Percentiles rank a stretch among this genome's conserved stretches.
Conservation (phyloP, 257 asterid genomes). For the Primulina huaijiensis region DNA sequence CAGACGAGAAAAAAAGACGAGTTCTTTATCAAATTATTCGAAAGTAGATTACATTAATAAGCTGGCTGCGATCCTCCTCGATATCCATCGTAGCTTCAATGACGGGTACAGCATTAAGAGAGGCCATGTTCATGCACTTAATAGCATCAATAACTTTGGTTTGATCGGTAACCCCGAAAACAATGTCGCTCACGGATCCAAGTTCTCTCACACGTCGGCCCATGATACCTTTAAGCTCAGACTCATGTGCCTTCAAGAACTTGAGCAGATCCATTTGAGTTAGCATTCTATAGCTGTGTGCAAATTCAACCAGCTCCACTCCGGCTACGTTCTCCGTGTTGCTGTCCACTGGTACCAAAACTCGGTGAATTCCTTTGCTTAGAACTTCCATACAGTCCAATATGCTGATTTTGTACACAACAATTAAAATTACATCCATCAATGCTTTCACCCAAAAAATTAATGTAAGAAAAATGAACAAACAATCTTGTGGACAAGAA, state of each 20-base stretch:
- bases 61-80: slow-evolving; percentile 50
- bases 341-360: slow-evolving; percentile 75
- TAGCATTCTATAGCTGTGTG: slow-evolving; percentile 74
- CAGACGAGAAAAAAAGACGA: neutral
- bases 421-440: neutral
- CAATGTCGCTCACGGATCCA: slow-evolving; percentile 45
- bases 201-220: slow-evolving; percentile 35
- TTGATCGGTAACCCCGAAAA: slow-evolving; percentile 51
- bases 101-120: slow-evolving; percentile 69
- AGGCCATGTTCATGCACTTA: slow-evolving; percentile 60
- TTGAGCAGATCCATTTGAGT: slow-evolving; percentile 78
- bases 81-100: slow-evolving; percentile 33
- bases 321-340: slow-evolving; percentile 61
- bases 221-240: slow-evolving; percentile 46
- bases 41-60: slow-evolving; percentile 44
- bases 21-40: neutral
- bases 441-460: neutral
- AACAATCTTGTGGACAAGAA: too few species aligned
- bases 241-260: slow-evolving; percentile 48
- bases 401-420: slow-evolving; percentile 33
- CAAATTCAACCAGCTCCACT: slow-evolving; percentile 74
- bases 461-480: neutral
- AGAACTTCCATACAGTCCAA: slow-evolving; percentile 91
- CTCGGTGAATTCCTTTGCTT: slow-evolving; percentile 85
- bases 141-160: slow-evolving; percentile 67